Conservation (phyloP, 192 early-diverging fungal species). For the Entophlyctis luteolus region DNA sequence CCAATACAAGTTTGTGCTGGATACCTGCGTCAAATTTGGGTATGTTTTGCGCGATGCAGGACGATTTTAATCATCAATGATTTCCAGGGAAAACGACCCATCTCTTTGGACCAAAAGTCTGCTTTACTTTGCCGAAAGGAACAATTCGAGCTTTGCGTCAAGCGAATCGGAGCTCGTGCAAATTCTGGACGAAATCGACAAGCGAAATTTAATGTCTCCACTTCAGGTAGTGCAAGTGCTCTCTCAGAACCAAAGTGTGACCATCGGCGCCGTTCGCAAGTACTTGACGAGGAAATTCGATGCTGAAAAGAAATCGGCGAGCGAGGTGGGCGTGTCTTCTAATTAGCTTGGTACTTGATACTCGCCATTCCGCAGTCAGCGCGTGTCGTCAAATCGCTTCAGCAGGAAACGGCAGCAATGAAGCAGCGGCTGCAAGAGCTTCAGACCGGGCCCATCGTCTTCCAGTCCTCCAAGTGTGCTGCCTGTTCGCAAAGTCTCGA, state of each 20-base stretch:
- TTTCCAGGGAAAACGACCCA: conserved; percentile 37
- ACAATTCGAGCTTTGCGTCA: conserved; percentile 9
- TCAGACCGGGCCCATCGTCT: too few species aligned
- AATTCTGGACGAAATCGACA: conserved; percentile 80
- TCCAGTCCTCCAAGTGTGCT: too few species aligned
- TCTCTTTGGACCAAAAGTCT: conserved; percentile 47
- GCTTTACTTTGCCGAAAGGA: conserved; percentile 41
- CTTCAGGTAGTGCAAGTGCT: conserved; percentile 87
- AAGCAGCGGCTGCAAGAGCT: too few species aligned
- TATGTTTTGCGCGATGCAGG: conserved; percentile 18
- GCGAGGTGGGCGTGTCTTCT: conserved; percentile 45
- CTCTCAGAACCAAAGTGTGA: conserved; percentile 71
- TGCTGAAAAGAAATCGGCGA: conserved; percentile 61
- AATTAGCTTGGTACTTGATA: too few species aligned
- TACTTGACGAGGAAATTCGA: conserved; percentile 80
- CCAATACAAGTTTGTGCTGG: conserved; percentile 38
- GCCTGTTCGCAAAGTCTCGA: too few species aligned
- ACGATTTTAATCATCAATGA: conserved; percentile 2
- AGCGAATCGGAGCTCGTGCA: conserved; percentile 31
- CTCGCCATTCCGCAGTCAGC: too few species aligned
- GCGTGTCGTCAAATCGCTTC: too few species aligned
- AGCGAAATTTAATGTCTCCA: conserved; percentile 77
- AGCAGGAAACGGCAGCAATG: too few species aligned
- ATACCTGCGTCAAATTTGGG: conserved; percentile 49
- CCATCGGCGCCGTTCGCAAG: conserved; percentile 78